Conservation (phyloP, 2,329 filamentous ascomycete genomes). For the Aureobasidium pullulans region DNA sequence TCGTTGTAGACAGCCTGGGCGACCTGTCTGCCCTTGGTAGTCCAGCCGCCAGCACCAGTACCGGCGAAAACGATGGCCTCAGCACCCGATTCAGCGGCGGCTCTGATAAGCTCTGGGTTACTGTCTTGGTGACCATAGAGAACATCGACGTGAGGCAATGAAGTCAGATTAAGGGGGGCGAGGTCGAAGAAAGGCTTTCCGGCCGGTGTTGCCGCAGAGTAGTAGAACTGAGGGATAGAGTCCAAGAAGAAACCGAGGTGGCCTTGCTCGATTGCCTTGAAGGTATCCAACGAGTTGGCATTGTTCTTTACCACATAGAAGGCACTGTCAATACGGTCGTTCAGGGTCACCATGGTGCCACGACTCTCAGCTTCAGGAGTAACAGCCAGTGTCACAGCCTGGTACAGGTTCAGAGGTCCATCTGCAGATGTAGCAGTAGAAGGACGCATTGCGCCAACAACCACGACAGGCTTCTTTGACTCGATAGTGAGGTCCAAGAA, state of each 20-base stretch:
- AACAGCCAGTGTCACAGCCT: constrained; percentile 51
- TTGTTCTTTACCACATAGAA: constrained; percentile 57
- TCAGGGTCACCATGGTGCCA: constrained; percentile 54
- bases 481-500: constrained; percentile 53
- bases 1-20: constrained; percentile 40
- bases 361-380: constrained; percentile 39
- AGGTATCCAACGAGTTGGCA: constrained; percentile 57
- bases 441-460: constrained; percentile 57
- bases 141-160: constrained; percentile 49
- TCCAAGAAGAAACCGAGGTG: constrained; percentile 53
- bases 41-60: constrained; percentile 48
- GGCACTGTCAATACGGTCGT: constrained; percentile 53
- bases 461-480: constrained; percentile 51
- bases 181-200: constrained; percentile 41
- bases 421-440: constrained; percentile 56
- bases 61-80: constrained; percentile 51
- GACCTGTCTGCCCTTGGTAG: constrained; percentile 31
- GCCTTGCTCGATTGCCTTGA: constrained; percentile 51
- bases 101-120: constrained; percentile 40
- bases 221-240: constrained; percentile 55
- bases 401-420: constrained; percentile 55
- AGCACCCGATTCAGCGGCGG: constrained; percentile 44
- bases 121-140: constrained; percentile 51
- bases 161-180: constrained; percentile 22
- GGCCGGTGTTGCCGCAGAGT: constrained; percentile 42